Evolutionary conservation across 805 yeast species (phyloP).

Genomic region (Myxozyma mucilagina): DNA sequence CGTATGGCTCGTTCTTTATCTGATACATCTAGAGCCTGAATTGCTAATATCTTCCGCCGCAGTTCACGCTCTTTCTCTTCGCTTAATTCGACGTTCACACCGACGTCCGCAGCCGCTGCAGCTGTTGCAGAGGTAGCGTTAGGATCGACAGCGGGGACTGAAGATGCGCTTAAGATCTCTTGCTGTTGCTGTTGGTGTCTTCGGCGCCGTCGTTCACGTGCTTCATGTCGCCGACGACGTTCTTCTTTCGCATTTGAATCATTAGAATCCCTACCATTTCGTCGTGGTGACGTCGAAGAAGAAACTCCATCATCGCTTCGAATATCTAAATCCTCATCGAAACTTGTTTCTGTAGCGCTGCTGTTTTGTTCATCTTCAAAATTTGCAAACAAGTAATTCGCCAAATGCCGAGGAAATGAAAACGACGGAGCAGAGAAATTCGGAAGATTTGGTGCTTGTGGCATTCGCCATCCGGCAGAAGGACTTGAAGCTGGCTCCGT

Average conservation of each 20-base stretch:
- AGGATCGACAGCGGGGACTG: background rate
- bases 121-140: constrained; percentile 6
- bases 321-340: constrained; percentile 1
- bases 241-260: background rate
- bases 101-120: constrained; percentile 15
- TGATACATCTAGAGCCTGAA: constrained; percentile 36
- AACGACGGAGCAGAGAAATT: constrained; percentile 7
- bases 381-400: constrained; percentile 22
- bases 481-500: background rate
- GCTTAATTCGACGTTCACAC: constrained; percentile 5
- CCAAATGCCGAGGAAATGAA: constrained; percentile 24
- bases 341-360: background rate
- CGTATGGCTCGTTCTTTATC: constrained; percentile 41
- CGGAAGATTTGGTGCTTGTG: background rate
- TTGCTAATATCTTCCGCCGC: constrained; percentile 38
- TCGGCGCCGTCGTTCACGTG: constrained; percentile 1
- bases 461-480: background rate
- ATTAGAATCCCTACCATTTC: background rate
- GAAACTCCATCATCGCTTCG: constrained; percentile 11
- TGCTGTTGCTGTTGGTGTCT: background rate
- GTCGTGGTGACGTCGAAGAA: background rate
- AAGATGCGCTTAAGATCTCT: background rate
- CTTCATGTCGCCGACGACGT: constrained; percentile 6
- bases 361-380: constrained; percentile 2
- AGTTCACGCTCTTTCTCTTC: constrained; percentile 30